These are phyloP conservation scores for Fusarium equiseti DNA, from an alignment of 2,329 filamentous ascomycete species.

Conservation along the genomic window DNA sequence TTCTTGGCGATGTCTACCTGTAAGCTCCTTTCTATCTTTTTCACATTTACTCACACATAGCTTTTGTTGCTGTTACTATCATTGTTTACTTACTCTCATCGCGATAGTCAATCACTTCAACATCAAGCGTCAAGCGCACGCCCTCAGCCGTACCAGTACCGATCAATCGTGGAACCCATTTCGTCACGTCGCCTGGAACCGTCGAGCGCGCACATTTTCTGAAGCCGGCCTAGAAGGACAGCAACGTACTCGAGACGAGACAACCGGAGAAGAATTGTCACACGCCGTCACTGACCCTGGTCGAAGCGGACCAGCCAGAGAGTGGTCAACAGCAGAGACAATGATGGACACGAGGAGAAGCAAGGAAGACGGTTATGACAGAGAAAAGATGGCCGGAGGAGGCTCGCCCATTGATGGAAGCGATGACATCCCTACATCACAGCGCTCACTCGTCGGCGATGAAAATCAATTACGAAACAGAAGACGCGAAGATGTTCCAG, in stretches of 20 bases:
- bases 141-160: conserved; percentile 55
- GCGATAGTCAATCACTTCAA: conserved; percentile 59
- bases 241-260: conserved; percentile 35
- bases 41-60: conserved; percentile 1
- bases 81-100: neutral
- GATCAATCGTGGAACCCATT: conserved; percentile 60
- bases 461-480: conserved; percentile 49
- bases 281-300: conserved; percentile 53
- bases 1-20: conserved; percentile 43
- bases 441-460: conserved; percentile 38
- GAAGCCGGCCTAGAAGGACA: conserved; percentile 53
- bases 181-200: conserved; percentile 56
- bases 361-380: conserved; percentile 26
- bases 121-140: conserved; percentile 60
- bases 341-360: conserved; percentile 36
- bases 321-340: conserved; percentile 46
- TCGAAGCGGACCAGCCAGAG: conserved; percentile 38
- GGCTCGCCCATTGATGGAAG: conserved; percentile 33
- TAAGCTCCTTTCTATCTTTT: conserved; percentile 33
- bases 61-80: neutral
- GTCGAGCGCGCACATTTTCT: conserved; percentile 41
- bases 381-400: conserved; percentile 29
- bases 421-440: conserved; percentile 37
- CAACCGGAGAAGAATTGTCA: conserved; percentile 49
- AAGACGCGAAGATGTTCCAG: conserved; percentile 43